Conservation (phyloP, 2,329 filamentous ascomycete genomes). For the Fusarium foetens region DNA sequence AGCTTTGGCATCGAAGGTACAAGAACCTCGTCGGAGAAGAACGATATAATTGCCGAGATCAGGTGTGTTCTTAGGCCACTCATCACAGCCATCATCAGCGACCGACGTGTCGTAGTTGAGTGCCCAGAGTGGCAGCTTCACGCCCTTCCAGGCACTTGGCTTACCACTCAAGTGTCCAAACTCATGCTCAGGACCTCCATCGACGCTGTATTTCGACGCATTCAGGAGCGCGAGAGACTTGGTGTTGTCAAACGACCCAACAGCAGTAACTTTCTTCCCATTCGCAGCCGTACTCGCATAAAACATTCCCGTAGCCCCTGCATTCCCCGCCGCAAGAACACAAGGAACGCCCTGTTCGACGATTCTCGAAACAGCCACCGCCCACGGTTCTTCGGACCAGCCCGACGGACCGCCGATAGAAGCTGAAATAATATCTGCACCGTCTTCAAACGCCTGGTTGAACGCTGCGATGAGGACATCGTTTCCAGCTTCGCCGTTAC, state of each 20-base stretch:
- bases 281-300: constrained; percentile 60
- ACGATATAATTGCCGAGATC: constrained; percentile 68
- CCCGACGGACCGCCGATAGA: constrained; percentile 63
- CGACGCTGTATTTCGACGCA: constrained; percentile 54
- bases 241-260: constrained; percentile 62
- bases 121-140: constrained; percentile 61
- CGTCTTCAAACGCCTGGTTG: constrained; percentile 69
- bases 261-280: constrained; percentile 58
- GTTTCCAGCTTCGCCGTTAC: constrained; percentile 59
- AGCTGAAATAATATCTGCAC: constrained; percentile 66
- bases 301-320: constrained; percentile 58
- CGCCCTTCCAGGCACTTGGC: constrained; percentile 56
- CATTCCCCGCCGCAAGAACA: constrained; percentile 64
- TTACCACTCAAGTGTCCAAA: constrained; percentile 58
- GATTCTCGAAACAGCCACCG: constrained; percentile 62
- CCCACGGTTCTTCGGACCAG: constrained; percentile 64
- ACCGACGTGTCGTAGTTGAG: constrained; percentile 60
- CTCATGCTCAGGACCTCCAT: constrained; percentile 44
- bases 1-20: constrained; percentile 65
- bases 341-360: constrained; percentile 64
- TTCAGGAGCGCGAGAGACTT: constrained; percentile 56
- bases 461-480: constrained; percentile 70
- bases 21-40: constrained; percentile 68
- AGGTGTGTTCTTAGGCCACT: constrained; percentile 63
- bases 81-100: constrained; percentile 61